A percentile compares a stretch with the other conserved stretches of the same genome.
Conservation (phyloP, 148 eudicot species). For the Polygonum aviculare region DNA sequence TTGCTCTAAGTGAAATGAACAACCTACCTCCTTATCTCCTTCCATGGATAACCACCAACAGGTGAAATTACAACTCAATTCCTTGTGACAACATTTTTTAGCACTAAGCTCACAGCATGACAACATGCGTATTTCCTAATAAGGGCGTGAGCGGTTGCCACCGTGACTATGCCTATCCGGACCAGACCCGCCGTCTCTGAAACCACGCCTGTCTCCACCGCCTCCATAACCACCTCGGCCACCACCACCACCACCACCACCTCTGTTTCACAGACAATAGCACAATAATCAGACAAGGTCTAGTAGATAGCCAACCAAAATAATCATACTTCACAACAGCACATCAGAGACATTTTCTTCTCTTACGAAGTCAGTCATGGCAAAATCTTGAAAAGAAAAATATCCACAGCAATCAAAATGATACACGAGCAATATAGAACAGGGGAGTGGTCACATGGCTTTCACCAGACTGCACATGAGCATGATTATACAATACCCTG, state of each 20-base stretch:
- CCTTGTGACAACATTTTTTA: slow-evolving; percentile 34
- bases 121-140: slow-evolving; percentile 33
- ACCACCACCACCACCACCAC: slow-evolving; percentile 45
- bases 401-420: not conserved
- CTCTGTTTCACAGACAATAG: slow-evolving; percentile 23
- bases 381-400: not conserved
- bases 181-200: slow-evolving; percentile 62
- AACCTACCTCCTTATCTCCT: slow-evolving; percentile 88
- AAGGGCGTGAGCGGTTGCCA: slow-evolving; percentile 85
- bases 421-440: not conserved
- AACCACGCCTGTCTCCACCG: slow-evolving; percentile 45
- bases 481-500: too few species aligned
- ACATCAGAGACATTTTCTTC: not conserved
- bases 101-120: slow-evolving; percentile 39
- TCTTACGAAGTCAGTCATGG: too few species aligned
- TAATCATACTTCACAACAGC: not conserved
- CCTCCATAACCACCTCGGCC: slow-evolving; percentile 51
- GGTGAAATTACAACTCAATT: slow-evolving; percentile 34
- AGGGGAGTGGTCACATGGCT: not conserved
- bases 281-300: not conserved
- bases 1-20: slow-evolving; percentile 45
- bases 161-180: slow-evolving; percentile 69
- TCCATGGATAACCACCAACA: slow-evolving; percentile 37
- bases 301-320: not conserved
- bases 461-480: not conserved